These are phyloP conservation scores for Amniculicola lignicola DNA, from an alignment of 495 filamentous ascomycete genomes.

Conservation along the genomic window DNA sequence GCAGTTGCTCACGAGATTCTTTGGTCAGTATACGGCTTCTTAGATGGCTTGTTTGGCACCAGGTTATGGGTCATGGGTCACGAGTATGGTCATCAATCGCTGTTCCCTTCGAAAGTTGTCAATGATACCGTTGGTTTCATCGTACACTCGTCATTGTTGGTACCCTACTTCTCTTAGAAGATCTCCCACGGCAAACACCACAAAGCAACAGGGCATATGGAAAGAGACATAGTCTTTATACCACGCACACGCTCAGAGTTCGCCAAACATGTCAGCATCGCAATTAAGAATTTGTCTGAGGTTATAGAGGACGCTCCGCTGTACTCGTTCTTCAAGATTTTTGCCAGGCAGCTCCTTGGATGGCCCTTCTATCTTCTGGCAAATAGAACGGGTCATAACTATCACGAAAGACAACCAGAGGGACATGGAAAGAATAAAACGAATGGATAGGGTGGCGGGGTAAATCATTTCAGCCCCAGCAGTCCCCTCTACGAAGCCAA, in stretches of 20 bases:
- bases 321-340: conserved; percentile 63
- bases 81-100: conserved; percentile 76
- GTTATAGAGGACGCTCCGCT: conserved; percentile 91
- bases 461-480: conserved; percentile 87
- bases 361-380: conserved; percentile 80
- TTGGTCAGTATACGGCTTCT: conserved; percentile 67
- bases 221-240: conserved; percentile 94
- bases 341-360: conserved; percentile 80
- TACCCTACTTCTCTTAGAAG: conserved; percentile 73
- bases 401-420: conserved; percentile 72
- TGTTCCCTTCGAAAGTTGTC: conserved; percentile 56
- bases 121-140: conserved; percentile 67
- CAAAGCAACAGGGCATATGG: conserved; percentile 87
- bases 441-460: conserved; percentile 69
- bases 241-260: conserved; percentile 76
- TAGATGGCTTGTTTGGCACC: conserved; percentile 72
- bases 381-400: conserved; percentile 92
- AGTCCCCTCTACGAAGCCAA: conserved; percentile 87
- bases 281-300: conserved; percentile 75
- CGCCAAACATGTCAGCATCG: conserved; percentile 62
- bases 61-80: conserved; percentile 81
- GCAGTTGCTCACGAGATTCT: conserved; percentile 45
- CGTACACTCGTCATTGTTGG: conserved; percentile 59
- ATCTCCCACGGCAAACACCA: conserved; percentile 69
- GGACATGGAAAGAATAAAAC: conserved; percentile 69